Base-by-base conservation (phyloP, 768 basidiomycete species). In the Scleroderma citrinum region DNA sequence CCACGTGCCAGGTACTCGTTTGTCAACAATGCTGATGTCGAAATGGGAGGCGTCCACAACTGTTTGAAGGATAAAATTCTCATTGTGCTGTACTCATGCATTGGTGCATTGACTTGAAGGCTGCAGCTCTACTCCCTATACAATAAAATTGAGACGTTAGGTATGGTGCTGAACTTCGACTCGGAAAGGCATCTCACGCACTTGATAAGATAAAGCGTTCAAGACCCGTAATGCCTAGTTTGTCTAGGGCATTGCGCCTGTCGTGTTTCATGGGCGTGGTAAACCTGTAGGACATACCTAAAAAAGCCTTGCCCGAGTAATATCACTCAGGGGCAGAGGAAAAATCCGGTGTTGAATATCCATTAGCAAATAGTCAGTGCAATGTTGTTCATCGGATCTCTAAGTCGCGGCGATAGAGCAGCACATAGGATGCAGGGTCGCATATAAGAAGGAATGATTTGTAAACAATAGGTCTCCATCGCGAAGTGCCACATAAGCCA, bases 361-460 rank as follows among this genome's bases (percentile, higher is more conserved):
- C 32, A 47, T 29, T 29, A 29, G 17, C 47, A 47, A 21, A 23
- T 40, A 50, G 42, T 36, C 32, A 46, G 39, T 46, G 43, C 47
- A 36, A 29, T 29, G 40, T 21, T 47, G 44, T 44, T 14, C 46
- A 44, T 48, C 47, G 53, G 50, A 58, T 57, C 52, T 51, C 48
- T 53, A 56, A 29, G 36, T 62, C 32, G 62, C 56, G 62, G 62
- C 46, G 54, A 56, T 64, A 63, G 56, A 60, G 41, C 51, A 54
- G 44, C 51, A 42, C 46, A 52, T 38, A 55, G 26, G 35, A 32
- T 13, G 51, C 54, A 64, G 58, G 63, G 60, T 60, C 52, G 44
- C 40, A 45, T 31, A 54, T 59, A 51, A 59, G 51, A 49, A 32
- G 48, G 44, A 55, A 52, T 44, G 26, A 49, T 56, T 46, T 36